Evolutionary conservation across 169 alveolate genomes (phyloP).

Genomic region (Plasmodium chabaudi): DNA sequence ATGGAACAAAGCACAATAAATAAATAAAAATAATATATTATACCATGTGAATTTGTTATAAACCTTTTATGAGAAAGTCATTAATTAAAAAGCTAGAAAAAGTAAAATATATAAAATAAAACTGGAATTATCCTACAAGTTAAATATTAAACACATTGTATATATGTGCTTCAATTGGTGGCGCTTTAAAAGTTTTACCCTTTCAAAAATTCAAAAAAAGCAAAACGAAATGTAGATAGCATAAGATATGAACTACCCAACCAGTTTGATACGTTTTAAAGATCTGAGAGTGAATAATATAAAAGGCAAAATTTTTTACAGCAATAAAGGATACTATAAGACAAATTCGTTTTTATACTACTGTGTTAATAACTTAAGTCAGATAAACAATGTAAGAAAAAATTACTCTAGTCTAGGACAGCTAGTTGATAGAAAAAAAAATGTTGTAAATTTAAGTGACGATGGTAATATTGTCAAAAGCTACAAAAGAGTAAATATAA

Average conservation of each 20-base stretch:
- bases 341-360: neutral
- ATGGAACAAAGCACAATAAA: no score
- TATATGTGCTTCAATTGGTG: no score
- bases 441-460: neutral
- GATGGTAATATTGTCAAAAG: slow-evolving; percentile 24
- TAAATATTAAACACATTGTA: no score
- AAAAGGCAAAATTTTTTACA: neutral
- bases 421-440: slow-evolving; percentile 34
- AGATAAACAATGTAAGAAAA: slow-evolving; percentile 1
- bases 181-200: neutral
- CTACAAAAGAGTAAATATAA: slow-evolving; percentile 67
- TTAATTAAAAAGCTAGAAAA: no score
- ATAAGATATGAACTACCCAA: slow-evolving; percentile 45
- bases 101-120: no score
- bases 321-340: neutral
- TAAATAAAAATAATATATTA: no score
- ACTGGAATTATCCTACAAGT: no score
- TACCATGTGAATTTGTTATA: no score
- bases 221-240: slow-evolving; percentile 1
- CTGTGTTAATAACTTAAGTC: neutral
- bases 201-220: neutral
- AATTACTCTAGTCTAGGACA: slow-evolving; percentile 12
- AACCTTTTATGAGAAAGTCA: no score
- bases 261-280: slow-evolving; percentile 7
- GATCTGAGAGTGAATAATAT: slow-evolving; percentile 11